Percentiles rank a stretch among this genome's conserved stretches.
Conservation (phyloP, 345 rosid genomes). For the Arabis hirsuta region DNA sequence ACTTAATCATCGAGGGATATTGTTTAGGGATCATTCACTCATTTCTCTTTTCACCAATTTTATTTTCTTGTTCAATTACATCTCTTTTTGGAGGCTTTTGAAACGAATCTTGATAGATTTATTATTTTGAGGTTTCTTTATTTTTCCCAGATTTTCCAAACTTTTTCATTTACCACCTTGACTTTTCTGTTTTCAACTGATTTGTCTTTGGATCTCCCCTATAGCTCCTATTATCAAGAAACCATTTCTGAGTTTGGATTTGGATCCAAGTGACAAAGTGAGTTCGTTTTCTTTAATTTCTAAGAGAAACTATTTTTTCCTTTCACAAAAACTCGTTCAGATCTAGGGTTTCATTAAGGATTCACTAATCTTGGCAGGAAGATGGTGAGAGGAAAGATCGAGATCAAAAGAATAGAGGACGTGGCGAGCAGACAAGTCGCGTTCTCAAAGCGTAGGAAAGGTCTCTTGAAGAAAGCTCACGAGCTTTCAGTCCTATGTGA, state of each 20-base stretch:
- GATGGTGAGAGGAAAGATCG: slow-evolving; percentile 58
- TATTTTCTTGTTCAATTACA: not conserved
- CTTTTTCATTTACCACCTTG: not conserved
- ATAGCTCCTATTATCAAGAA: slow-evolving; percentile 14
- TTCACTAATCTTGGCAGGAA: slow-evolving; percentile 20
- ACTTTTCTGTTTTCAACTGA: slow-evolving; percentile 2
- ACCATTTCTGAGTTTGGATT: slow-evolving; percentile 11
- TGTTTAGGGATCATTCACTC: not conserved
- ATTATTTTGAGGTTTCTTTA: not conserved
- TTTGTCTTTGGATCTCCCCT: slow-evolving; percentile 20
- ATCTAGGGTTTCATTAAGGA: slow-evolving; percentile 17
- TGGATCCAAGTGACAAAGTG: slow-evolving; percentile 14
- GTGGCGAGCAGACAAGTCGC: slow-evolving; percentile 58
- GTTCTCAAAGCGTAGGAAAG: slow-evolving; percentile 58
- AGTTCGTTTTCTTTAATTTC: not conserved
- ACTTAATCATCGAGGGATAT: too few relatives aligned
- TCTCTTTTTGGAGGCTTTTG: not conserved
- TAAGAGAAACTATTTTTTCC: not conserved
- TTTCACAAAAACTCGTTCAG: not conserved
- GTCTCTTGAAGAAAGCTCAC: slow-evolving; percentile 60
- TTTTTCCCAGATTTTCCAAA: not conserved
- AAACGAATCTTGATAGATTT: too few relatives aligned
- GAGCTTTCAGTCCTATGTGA: slow-evolving; percentile 49
- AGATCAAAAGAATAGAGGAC: slow-evolving; percentile 59
- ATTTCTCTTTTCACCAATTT: slow-evolving; percentile 6